Base-by-base conservation (phyloP, 306 rosid species). In the Pyrus bretschneideri region DNA sequence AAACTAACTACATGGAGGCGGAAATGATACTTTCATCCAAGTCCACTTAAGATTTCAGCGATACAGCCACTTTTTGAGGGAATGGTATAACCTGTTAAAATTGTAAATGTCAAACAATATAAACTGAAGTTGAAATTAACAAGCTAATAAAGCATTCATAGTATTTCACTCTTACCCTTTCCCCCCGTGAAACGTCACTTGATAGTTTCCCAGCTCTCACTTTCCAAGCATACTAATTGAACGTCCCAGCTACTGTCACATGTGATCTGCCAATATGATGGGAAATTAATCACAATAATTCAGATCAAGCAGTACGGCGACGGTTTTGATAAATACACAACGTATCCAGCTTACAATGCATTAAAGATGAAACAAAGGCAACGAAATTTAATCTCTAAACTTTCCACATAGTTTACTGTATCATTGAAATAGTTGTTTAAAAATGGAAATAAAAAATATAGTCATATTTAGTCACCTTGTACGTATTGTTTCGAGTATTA, bases 161-260 rank as follows among this genome's bases (percentile, higher is more conserved):
- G 65, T 71, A 60, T 49, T 80, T 55, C 40, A 27, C 69, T 69
- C 88, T 79, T 69, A 83, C 91, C 89, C 59, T 73, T 82, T 83
- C 81, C 80, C 46, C 80, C 51, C 66, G 72, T 27, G 64, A 59
- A 60, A 44, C 70, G 76, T 78, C 63, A 68, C 51, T 70, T 76
- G 27, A 58, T 21, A 45, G 81, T 68, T 67, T 84, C 86, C 75
- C 70, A 74, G 64, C 79, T 81, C 78, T 84, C 83, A 11, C 74
- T 30, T 27, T 79, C 83, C 73, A 85, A 75, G 86, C 86, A 60
- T 46, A 71, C 69, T 29, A 69, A 30, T 52, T 84, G 87, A 70
- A 77, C 74, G 52, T 65, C 68, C 30, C 81, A 81, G 67, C 62
- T 74, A 77, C 63, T 67, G 67, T 81, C 78, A 66, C 72, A 67